A percentile compares a stretch with the other conserved stretches of the same genome.
Evolutionary conservation across 192 early-diverging fungal species (phyloP).

Genomic region (Linnemannia exigua): DNA sequence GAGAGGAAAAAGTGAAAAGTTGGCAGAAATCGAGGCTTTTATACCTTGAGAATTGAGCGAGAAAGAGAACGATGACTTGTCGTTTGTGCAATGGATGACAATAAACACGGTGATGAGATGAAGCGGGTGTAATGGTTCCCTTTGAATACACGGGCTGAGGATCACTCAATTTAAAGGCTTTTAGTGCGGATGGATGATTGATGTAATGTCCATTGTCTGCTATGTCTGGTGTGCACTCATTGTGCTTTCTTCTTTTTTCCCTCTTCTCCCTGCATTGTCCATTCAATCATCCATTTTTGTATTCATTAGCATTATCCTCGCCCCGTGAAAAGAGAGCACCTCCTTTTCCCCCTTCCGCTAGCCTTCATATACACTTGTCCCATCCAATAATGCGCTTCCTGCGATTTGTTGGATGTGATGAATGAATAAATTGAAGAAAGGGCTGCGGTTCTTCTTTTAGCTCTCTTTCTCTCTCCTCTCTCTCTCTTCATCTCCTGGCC

Average conservation of each 20-base stretch:
- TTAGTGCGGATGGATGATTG: too few species aligned
- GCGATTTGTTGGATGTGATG: background rate
- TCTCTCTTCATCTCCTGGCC: background rate
- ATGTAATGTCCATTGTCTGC: too few species aligned
- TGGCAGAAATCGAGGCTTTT: conserved; percentile 14
- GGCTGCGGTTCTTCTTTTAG: background rate
- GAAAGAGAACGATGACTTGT: background rate
- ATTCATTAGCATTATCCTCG: background rate
- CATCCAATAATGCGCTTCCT: background rate
- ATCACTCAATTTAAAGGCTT: too few species aligned
- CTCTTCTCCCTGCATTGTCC: background rate
- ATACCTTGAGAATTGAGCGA: too few species aligned
- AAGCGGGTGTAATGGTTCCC: background rate
- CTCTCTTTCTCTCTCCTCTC: background rate
- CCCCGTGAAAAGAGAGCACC: background rate
- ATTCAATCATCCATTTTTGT: background rate
- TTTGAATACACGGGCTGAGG: too few species aligned
- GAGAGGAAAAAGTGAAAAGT: conserved; percentile 16
- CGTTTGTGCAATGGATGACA: background rate
- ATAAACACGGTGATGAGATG: background rate
- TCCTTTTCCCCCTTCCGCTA: too few species aligned
- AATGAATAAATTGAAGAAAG: background rate
- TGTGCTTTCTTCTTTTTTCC: background rate
- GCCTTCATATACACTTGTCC: background rate
- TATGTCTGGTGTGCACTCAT: background rate